Evolutionary conservation across 2,329 filamentous ascomycete species (phyloP).

Genomic region (Cercospora zeae-maydis): DNA sequence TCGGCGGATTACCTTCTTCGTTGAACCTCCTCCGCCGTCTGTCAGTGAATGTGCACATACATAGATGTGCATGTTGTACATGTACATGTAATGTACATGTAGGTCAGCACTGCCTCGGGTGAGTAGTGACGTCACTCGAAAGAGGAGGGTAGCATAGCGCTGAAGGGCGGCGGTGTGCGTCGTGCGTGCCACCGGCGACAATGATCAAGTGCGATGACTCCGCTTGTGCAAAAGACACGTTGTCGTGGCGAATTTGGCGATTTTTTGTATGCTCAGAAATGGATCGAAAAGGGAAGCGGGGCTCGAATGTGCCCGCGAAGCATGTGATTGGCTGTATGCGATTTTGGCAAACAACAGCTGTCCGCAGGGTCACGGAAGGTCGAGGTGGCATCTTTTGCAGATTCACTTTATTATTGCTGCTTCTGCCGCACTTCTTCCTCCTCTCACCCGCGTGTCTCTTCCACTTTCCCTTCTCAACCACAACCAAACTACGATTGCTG

Average conservation of each 20-base stretch:
- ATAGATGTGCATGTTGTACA: no score
- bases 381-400: slow-evolving; percentile 1
- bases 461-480: neutral
- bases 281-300: slow-evolving; percentile 1
- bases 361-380: slow-evolving; percentile 1
- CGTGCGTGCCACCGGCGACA: neutral
- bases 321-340: neutral
- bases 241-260: neutral
- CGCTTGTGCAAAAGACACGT: neutral
- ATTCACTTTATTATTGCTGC: neutral
- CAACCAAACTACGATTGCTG: neutral
- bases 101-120: neutral
- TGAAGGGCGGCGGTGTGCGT: neutral
- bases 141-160: neutral
- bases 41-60: neutral
- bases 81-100: no score
- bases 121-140: neutral
- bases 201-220: neutral
- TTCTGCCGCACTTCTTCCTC: neutral
- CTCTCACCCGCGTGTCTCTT: neutral
- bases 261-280: neutral
- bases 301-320: neutral
- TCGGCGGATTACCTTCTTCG: neutral
- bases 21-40: no score
- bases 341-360: slow-evolving; percentile 2